Evolutionary conservation across 1,284 basidiomycete genomes (phyloP).

Genomic region (Fomitopsis pinicola): DNA sequence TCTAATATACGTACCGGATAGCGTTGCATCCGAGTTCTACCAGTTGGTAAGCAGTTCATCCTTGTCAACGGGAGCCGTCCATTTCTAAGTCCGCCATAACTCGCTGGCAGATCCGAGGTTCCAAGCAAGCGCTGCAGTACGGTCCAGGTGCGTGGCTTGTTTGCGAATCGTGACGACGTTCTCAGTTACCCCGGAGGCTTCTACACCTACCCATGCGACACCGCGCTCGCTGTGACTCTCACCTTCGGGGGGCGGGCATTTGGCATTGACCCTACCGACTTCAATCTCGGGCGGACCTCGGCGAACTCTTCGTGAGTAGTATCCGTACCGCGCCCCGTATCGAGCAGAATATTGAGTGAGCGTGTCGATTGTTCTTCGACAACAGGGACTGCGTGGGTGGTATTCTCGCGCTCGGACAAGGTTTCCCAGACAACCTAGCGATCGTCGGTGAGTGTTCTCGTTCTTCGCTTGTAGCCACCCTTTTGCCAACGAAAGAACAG

Average conservation of each 20-base stretch:
- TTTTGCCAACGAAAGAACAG: slow-evolving; percentile 19
- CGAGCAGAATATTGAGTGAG: background rate
- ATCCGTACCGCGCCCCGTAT: too few relatives aligned
- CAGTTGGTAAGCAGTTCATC: slow-evolving; percentile 24
- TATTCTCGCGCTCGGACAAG: slow-evolving; percentile 49
- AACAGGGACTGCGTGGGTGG: slow-evolving; percentile 61
- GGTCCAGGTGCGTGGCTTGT: slow-evolving; percentile 31
- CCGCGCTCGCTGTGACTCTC: slow-evolving; percentile 36
- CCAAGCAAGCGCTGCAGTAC: slow-evolving; percentile 35
- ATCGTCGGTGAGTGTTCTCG: slow-evolving; percentile 47
- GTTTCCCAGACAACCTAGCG: slow-evolving; percentile 47
- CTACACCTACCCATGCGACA: slow-evolving; percentile 48
- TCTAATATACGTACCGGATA: slow-evolving; percentile 47
- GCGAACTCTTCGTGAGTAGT: slow-evolving; percentile 26
- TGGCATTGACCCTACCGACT: slow-evolving; percentile 50
- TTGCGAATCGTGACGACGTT: background rate
- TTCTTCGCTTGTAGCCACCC: background rate
- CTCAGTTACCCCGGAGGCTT: slow-evolving; percentile 30
- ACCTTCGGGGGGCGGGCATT: slow-evolving; percentile 51
- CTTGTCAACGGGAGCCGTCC: background rate
- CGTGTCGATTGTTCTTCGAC: background rate
- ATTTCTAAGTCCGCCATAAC: background rate
- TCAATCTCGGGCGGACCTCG: slow-evolving; percentile 55
- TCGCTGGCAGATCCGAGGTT: slow-evolving; percentile 43
- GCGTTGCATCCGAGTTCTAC: slow-evolving; percentile 39